Conservation (phyloP, 169 alveolate genomes). For the Babesia caballi region DNA sequence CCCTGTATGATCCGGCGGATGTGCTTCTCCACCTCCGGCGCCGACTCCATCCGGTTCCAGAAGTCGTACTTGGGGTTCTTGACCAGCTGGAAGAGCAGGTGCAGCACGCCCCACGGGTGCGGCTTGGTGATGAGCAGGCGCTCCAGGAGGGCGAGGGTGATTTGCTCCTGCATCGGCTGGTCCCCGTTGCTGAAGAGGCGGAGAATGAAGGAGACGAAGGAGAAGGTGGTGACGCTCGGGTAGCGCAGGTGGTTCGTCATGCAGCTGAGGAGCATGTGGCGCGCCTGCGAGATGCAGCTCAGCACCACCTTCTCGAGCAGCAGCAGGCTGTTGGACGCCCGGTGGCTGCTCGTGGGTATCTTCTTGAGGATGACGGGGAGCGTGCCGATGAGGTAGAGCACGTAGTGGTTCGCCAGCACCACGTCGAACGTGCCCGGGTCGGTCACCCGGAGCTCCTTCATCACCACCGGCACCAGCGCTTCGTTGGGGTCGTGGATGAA, state of each 20-base stretch:
- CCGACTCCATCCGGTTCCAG: conserved; percentile 54
- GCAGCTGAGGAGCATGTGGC: conserved; percentile 88
- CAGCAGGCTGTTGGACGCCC: conserved; percentile 60
- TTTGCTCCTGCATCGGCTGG: conserved; percentile 87
- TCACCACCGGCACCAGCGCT: conserved; percentile 22
- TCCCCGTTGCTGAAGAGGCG: conserved; percentile 79
- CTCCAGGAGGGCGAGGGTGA: conserved; percentile 85
- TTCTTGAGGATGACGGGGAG: conserved; percentile 50
- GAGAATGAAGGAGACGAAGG: conserved; percentile 82
- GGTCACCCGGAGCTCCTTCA: conserved; percentile 42
- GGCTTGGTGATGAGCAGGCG: conserved; percentile 89
- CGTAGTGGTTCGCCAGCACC: conserved; percentile 45
- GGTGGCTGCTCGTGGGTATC: conserved; percentile 54
- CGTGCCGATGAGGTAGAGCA: conserved; percentile 72
- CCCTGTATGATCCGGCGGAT: conserved; percentile 42
- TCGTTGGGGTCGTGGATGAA: conserved; percentile 51
- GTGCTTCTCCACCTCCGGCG: conserved; percentile 58
- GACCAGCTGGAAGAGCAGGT: conserved; percentile 55
- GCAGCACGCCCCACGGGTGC: conserved; percentile 95
- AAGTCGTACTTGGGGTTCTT: conserved; percentile 52
- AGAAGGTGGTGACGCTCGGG: conserved; percentile 93
- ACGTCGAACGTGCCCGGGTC: conserved; percentile 47
- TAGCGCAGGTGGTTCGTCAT: conserved; percentile 93
- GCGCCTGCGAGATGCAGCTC: conserved; percentile 79
- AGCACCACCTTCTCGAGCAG: conserved; percentile 75